Base-by-base conservation (phyloP, 441 rosid genomes). In the Monsonia emarginata region DNA sequence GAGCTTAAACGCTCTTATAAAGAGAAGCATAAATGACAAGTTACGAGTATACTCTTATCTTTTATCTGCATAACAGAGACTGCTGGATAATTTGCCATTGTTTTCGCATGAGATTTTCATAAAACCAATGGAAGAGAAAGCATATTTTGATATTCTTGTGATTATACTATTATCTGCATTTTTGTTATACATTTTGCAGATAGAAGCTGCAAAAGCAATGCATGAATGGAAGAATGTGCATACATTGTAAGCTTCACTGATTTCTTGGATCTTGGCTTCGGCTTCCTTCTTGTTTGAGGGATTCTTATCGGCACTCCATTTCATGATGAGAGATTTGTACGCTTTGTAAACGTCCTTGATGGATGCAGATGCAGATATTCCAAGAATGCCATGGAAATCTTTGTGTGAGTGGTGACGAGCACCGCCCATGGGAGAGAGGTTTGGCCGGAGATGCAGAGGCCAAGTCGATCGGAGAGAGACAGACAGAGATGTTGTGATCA, bases 311-410 rank as follows among this genome's bases (percentile, higher is more conserved):
- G 74, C 73, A 22, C 81, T 67, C 83, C 82, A 72, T 76, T 78
- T 87, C 65, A 66, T 67, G 70, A 82, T 78, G 62, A 88, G 74
- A 18, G 84, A 84, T 65, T 82, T 88, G 83, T 82, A 86, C 0
- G 82, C 88, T 75, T 76, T 88, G 67, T 84, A 73, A 68, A 81
- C 69, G 10, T 73, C 76, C 70, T 78, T 76, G 14, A 66, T 26
- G 69, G 72, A 40, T 2, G 74, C 5, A 4, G 31, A 56, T 6
- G 61, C 68, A 0, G 77, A 64, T 24, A 80, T 65, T 40, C 88
- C 82, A 57, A 89, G 76, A 30, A 79, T 74, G 60, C 71, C 25
- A 18, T 7, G 56, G 11, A 18, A 19, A 48, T 48, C 56, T 48
- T 48, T 48, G 56, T 48, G 18, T 5, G 56, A 5, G n/a, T 40